A percentile compares a stretch with the other conserved stretches of the same genome.
phyloP scores from a whole-genome alignment of 169 alveolate genomes.

The Perkinsus marinus region DNA sequence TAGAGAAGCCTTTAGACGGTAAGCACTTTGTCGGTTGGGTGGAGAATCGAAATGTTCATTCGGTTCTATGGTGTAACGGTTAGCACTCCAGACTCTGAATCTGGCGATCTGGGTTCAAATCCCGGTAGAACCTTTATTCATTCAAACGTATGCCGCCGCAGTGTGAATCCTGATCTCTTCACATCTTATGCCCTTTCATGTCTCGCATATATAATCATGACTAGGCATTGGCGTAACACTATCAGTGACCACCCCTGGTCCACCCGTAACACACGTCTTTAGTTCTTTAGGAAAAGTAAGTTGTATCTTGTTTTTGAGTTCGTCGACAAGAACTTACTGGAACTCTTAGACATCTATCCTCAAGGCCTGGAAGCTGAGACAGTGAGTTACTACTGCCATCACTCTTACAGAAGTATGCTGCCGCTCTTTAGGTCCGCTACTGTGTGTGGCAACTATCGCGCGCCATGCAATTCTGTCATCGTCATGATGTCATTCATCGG shows the following conservation, averaged over 20 bases:
- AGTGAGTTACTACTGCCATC: neutral
- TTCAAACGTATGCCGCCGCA: too few species aligned
- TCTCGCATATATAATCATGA: too few species aligned
- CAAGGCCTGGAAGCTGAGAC: slow-evolving; percentile 9
- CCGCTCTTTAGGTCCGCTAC: slow-evolving; percentile 31
- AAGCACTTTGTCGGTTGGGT: neutral
- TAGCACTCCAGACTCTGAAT: neutral
- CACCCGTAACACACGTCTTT: too few species aligned
- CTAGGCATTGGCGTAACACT: too few species aligned
- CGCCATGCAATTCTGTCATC: slow-evolving; percentile 71
- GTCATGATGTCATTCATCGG: slow-evolving; percentile 73
- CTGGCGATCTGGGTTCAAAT: neutral
- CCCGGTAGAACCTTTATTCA: neutral
- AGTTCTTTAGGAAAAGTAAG: slow-evolving; percentile 66
- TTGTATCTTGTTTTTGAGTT: slow-evolving; percentile 73
- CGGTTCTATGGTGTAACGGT: neutral
- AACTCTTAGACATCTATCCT: slow-evolving; percentile 66
- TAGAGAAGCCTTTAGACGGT: slow-evolving; percentile 70
- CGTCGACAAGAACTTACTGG: slow-evolving; percentile 70
- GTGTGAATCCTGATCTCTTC: too few species aligned
- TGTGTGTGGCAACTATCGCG: slow-evolving; percentile 68
- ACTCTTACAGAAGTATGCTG: neutral
- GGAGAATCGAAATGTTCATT: neutral
- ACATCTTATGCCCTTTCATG: too few species aligned
- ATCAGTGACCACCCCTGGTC: too few species aligned